Conservation (phyloP, 345 rosid genomes). For the Hevea brasiliensis region DNA sequence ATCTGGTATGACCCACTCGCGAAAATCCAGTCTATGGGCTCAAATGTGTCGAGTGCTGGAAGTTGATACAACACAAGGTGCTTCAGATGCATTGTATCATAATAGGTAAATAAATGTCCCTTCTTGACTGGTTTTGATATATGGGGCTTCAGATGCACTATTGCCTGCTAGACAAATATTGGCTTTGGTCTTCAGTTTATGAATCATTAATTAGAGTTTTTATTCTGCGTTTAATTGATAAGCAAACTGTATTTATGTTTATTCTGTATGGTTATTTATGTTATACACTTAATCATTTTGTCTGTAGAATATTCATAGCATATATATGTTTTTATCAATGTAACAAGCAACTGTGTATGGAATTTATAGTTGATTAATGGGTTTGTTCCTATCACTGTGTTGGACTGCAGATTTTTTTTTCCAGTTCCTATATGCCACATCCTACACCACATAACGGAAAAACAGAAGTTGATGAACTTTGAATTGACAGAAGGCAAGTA, state of each 20-base stretch:
- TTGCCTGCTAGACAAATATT: too few species aligned
- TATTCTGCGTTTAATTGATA: neutral
- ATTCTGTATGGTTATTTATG: slow-evolving; percentile 18
- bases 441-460: neutral
- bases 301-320: slow-evolving; percentile 28
- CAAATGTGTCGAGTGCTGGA: slow-evolving; percentile 10
- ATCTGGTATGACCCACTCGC: slow-evolving; percentile 9
- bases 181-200: slow-evolving; percentile 15
- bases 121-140: too few species aligned
- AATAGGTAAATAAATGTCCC: too few species aligned
- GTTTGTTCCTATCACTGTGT: slow-evolving; percentile 8
- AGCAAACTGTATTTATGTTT: slow-evolving; percentile 10
- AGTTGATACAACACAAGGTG: slow-evolving; percentile 14
- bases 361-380: slow-evolving; percentile 23
- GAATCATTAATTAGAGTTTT: slow-evolving; percentile 11
- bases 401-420: neutral
- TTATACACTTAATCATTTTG: slow-evolving; percentile 16
- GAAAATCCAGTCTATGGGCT: slow-evolving; percentile 9
- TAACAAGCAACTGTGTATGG: slow-evolving; percentile 27
- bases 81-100: slow-evolving; percentile 23
- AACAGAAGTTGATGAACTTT: too few species aligned
- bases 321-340: slow-evolving; percentile 22
- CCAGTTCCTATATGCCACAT: neutral
- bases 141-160: too few species aligned
- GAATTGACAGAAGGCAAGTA: neutral